Percentiles rank a stretch among this genome's conserved stretches.
phyloP scores from a whole-genome alignment of 1,284 basidiomycete species.

The Vanrija pseudolonga region DNA sequence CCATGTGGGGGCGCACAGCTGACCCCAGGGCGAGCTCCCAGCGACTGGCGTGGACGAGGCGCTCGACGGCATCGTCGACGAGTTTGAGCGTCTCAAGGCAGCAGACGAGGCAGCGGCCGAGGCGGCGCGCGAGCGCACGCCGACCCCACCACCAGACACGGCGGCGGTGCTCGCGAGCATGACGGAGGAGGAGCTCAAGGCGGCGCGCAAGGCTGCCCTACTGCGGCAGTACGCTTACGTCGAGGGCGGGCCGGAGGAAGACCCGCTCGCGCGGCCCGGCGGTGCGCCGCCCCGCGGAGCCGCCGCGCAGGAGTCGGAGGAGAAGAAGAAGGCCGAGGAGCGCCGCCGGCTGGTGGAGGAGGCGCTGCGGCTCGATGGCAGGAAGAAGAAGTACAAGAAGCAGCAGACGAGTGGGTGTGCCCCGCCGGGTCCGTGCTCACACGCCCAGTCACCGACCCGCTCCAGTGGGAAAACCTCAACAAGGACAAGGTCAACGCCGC shows the following conservation, averaged over 20 bases:
- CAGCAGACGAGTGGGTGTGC: conserved; percentile 32
- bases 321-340: conserved; percentile 25
- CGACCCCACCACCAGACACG: conserved; percentile 11
- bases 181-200: conserved; percentile 42
- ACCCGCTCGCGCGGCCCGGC: conserved; percentile 4
- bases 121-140: conserved; percentile 1
- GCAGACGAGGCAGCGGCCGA: conserved; percentile 20
- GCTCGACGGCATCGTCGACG: conserved; percentile 31
- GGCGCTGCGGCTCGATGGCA: conserved; percentile 41
- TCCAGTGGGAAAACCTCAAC: conserved; percentile 40
- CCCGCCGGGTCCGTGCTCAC: neutral
- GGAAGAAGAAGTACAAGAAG: conserved; percentile 45
- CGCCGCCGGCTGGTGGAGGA: conserved; percentile 36
- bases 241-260: conserved; percentile 32
- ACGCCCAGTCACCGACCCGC: conserved; percentile 35
- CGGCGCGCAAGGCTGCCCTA: conserved; percentile 36
- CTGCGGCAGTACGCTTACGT: conserved; percentile 48
- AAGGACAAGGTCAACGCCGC: conserved; percentile 40
- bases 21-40: conserved; percentile 21
- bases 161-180: conserved; percentile 31
- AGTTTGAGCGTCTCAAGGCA: conserved; percentile 29
- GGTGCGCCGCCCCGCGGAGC: conserved; percentile 27
- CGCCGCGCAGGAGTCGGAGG: neutral
- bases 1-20: neutral
- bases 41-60: conserved; percentile 29